Evolutionary conservation across 805 yeast species (phyloP).

Genomic region (Pichia phayaonensis): DNA sequence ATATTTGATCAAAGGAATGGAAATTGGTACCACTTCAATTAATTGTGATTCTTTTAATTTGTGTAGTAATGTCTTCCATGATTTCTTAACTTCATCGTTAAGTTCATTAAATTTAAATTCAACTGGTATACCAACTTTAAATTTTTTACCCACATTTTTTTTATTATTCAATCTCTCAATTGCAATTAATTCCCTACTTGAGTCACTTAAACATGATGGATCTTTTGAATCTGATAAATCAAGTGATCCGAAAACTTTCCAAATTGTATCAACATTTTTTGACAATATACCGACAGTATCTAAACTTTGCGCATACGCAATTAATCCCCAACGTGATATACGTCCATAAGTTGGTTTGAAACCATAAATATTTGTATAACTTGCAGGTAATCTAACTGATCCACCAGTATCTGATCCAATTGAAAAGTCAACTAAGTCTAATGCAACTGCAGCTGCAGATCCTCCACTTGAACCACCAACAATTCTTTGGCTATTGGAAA

Average conservation of each 20-base stretch:
- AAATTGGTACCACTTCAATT: slow-evolving; percentile 50
- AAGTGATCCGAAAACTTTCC: slow-evolving; percentile 45
- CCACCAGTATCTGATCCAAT: slow-evolving; percentile 98
- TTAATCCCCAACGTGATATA: slow-evolving; percentile 84
- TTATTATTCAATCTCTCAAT: slow-evolving; percentile 5
- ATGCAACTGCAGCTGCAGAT: slow-evolving; percentile 85
- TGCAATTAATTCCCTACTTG: slow-evolving; percentile 25
- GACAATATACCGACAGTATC: slow-evolving; percentile 90
- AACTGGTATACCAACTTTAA: slow-evolving; percentile 63
- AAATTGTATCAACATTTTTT: slow-evolving; percentile 36
- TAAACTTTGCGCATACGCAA: slow-evolving; percentile 87
- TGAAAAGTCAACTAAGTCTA: slow-evolving; percentile 61
- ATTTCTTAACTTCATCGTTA: slow-evolving; percentile 35
- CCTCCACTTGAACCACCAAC: slow-evolving; percentile 97
- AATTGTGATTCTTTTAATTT: slow-evolving; percentile 40
- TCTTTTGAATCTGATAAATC: slow-evolving; percentile 65
- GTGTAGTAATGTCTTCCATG: slow-evolving; percentile 41
- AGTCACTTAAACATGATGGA: slow-evolving; percentile 55
- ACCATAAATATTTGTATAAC: slow-evolving; percentile 76
- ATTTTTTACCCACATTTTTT: slow-evolving; percentile 9
- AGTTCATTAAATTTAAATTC: slow-evolving; percentile 58
- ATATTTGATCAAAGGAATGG: slow-evolving; percentile 59
- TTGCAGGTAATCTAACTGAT: slow-evolving; percentile 85
- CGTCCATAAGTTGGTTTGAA: slow-evolving; percentile 94
- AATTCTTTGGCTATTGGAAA: slow-evolving; percentile 24